Evolutionary conservation across 768 basidiomycete species (phyloP).

Genomic region (Boletus subparvulus): DNA sequence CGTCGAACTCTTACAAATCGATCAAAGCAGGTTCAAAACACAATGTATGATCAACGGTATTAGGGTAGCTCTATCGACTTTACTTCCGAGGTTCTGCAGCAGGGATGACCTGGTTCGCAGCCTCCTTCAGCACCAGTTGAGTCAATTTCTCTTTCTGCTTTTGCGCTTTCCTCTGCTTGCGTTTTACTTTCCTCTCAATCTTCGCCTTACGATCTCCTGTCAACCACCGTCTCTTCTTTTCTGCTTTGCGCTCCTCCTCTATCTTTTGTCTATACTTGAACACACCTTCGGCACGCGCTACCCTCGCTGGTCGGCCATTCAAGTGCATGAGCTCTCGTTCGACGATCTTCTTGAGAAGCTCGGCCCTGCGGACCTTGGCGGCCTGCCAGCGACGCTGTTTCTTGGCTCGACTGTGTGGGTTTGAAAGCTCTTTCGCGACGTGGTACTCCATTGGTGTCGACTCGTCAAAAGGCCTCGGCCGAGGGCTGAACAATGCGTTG

Average conservation of each 20-base stretch:
- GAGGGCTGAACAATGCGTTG: conserved; percentile 46
- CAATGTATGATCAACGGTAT: neutral
- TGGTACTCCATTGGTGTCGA: conserved; percentile 63
- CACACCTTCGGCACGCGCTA: conserved; percentile 70
- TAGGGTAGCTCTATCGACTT: neutral
- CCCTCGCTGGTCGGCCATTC: conserved; percentile 57
- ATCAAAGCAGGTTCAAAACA: neutral
- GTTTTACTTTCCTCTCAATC: conserved; percentile 34
- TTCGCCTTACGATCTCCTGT: conserved; percentile 39
- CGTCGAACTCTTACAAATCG: too few relatives aligned
- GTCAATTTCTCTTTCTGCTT: conserved; percentile 55
- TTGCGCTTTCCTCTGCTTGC: conserved; percentile 43
- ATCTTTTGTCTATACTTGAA: conserved; percentile 70
- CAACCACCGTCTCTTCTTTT: conserved; percentile 57
- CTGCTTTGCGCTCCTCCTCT: conserved; percentile 55
- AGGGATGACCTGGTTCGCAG: conserved; percentile 62
- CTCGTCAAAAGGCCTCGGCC: conserved; percentile 45
- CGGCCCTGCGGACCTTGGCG: conserved; percentile 45
- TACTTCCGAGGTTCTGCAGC: conserved; percentile 10
- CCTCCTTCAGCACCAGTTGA: conserved; percentile 51
- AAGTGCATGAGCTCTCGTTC: conserved; percentile 53
- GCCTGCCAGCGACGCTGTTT: conserved; percentile 76
- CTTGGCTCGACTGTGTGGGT: conserved; percentile 81
- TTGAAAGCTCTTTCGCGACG: conserved; percentile 68
- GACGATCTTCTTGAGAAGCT: conserved; percentile 53